These are phyloP conservation scores for Urochloa ruziziensis DNA, from an alignment of 176 grass and related monocot species.

Conservation along the genomic window DNA sequence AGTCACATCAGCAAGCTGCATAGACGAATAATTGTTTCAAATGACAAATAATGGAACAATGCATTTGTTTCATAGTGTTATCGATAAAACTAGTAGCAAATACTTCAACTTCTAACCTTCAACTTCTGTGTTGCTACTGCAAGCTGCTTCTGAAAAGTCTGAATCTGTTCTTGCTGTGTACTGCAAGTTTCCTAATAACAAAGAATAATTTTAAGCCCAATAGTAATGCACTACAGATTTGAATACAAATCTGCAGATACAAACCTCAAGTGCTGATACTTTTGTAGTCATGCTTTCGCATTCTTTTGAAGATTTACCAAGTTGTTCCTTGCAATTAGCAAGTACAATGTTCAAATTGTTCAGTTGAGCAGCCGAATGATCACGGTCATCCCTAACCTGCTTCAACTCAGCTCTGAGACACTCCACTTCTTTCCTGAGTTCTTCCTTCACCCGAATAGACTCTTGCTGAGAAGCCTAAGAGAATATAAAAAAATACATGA, in stretches of 20 bases:
- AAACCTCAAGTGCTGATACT: slow-evolving; percentile 68
- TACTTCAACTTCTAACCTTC: slow-evolving; percentile 44
- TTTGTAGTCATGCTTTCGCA: slow-evolving; percentile 41
- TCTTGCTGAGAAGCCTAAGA: slow-evolving; percentile 80
- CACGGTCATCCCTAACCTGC: slow-evolving; percentile 68
- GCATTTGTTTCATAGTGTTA: background rate
- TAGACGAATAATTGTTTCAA: slow-evolving; percentile 9
- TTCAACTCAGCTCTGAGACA: slow-evolving; percentile 67
- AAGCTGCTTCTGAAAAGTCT: slow-evolving; percentile 55
- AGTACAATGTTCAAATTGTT: slow-evolving; percentile 50
- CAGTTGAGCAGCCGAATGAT: slow-evolving; percentile 49
- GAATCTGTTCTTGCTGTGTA: slow-evolving; percentile 60
- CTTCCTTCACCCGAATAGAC: slow-evolving; percentile 70
- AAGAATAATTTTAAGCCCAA: slow-evolving; percentile 3
- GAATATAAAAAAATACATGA: slow-evolving; percentile 4
- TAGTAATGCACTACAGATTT: background rate
- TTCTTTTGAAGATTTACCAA: slow-evolving; percentile 44
- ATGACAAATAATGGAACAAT: background rate
- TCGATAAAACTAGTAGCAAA: background rate
- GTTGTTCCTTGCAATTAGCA: slow-evolving; percentile 41
- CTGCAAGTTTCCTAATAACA: slow-evolving; percentile 50
- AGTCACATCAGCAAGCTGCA: slow-evolving; percentile 79
- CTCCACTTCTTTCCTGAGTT: slow-evolving; percentile 63
- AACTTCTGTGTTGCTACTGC: slow-evolving; percentile 56
- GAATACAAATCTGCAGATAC: slow-evolving; percentile 2